Percentiles rank a stretch among this genome's conserved stretches.
phyloP scores from a whole-genome alignment of 768 basidiomycete genomes.

The Leccinum variicolor region DNA sequence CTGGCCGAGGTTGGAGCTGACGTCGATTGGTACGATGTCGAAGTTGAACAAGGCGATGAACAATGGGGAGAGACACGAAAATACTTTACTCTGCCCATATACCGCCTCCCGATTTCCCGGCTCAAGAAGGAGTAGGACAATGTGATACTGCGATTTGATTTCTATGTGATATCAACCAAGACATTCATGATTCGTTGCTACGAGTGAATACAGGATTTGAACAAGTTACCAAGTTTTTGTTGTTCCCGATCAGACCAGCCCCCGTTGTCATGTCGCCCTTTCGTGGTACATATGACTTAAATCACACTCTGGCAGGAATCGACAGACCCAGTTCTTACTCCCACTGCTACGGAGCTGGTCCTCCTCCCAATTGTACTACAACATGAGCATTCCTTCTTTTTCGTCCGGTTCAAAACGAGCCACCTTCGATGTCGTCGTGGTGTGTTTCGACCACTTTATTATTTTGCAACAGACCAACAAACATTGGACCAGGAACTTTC shows the following conservation, averaged over 20 bases:
- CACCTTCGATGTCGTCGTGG: conserved; percentile 24
- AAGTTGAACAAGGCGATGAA: conserved; percentile 53
- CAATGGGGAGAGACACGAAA: conserved; percentile 75
- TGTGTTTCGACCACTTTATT: conserved; percentile 10
- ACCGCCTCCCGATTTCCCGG: conserved; percentile 58
- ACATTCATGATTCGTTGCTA: neutral
- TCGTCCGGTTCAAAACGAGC: conserved; percentile 9
- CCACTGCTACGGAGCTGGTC: conserved; percentile 19
- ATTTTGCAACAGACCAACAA: neutral
- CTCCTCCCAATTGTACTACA: conserved; percentile 3
- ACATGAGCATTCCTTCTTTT: conserved; percentile 14
- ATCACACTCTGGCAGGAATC: neutral
- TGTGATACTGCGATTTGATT: neutral
- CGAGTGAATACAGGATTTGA: neutral
- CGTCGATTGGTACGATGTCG: conserved; percentile 79
- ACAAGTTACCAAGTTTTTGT: neutral
- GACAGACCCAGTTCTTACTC: neutral
- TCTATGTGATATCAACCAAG: neutral
- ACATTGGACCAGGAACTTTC: conserved; percentile 31
- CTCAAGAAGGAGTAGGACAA: conserved; percentile 20
- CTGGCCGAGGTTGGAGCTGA: conserved; percentile 77
- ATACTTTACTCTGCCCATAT: conserved; percentile 77
- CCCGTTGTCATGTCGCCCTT: conserved; percentile 18
- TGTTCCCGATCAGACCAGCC: conserved; percentile 6
- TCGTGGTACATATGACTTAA: neutral